Base-by-base conservation (phyloP, 495 filamentous ascomycete species). In the Pyrenopolyporus hunteri region DNA sequence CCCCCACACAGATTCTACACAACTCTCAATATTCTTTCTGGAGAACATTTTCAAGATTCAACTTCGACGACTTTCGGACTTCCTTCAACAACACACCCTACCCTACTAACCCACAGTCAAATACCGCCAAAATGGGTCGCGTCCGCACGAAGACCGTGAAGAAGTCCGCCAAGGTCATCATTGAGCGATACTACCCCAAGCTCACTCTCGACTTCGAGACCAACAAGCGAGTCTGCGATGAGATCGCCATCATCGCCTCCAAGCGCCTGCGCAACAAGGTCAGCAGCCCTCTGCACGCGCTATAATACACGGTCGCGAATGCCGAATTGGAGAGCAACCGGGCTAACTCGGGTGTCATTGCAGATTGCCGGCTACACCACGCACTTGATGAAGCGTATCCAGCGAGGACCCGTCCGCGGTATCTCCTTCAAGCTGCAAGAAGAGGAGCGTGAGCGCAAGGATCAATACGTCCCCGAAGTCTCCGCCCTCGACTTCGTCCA, bases 401-500 rank as follows among this genome's bases (percentile, higher is more conserved):
- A 97, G 82, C 92, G 94, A 77, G 94, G 94, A 40, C 94, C 94
- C 63, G 94, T 98, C 79, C 94, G 94, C 72, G 94, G 94, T 85
- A 98, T 98, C 82, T 98, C 95, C 77, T 98, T 98, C 91, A 98
- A 98, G 87, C 89, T 98, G 49, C 94, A 98, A 84, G 94, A 98
- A 83, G 94, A 98, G 83, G 94, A 98, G 85, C 89, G 94, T 83
- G 94, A 98, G 84, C 88, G 94, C 74, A 98, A 98, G 89, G 94
- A 98, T 85, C 95, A 98, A 86, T 98, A 97, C 82, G 94, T 98
- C 61, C 95, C 95, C 67, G 94, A 98, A 81, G 82, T 98, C 69
- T 98, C 95, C 35, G 94, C 95, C 70, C 90, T 98, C 74, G 95
- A 98, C 84, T 94, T 96, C 82, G 87, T 87, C 69, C 89, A 93